Evolutionary conservation across 129 eudicot genomes (phyloP), one percentile per base, ranked within the genome.

Genomic region (Artemisia annua): DNA sequence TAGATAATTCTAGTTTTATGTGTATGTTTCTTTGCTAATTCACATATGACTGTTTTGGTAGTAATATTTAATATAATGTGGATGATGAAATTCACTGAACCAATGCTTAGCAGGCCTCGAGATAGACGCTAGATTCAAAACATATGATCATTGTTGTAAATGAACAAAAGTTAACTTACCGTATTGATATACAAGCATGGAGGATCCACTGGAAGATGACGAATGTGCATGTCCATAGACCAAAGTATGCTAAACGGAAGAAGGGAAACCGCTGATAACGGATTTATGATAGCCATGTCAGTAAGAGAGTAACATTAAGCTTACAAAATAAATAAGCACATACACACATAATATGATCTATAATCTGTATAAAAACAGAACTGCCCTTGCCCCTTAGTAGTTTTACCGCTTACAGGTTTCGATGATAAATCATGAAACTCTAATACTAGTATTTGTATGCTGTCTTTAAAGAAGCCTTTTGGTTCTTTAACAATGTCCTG

Each of bases 161-260:
- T 6, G 32, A 78, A 12, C 11, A 0, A 16, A 44, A 24, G 60
- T 60, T 43, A 50, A 35, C 71, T 59, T 84, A 94, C 99, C 88
- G 66, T 30, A 88, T 57, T 19, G 87, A 86, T 59, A 86, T 82
- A 74, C 81, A 91, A 78, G 88, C 94, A 85, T 95, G 99, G 52
- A 95, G 68, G 78, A 88, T 88, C 99, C 97, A 95, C 57, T 95
- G 96, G 84, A 85, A 82, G 73, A 91, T 74, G 80, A 95, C 97
- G 74, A 77, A 95, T 18, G 57, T 46, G 49, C 85, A 76, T 7
- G 99, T 95, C 94, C 93, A 95, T 49, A 88, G 61, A 66, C 61
- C 87, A 80, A 95, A 95, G 77, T 95, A 95, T 51, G 90, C 91
- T 59, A 86, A 51, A 28, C 99, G 91, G 67, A 95, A 95, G 82